Percentiles rank a stretch among this genome's conserved stretches.
phyloP scores from a whole-genome alignment of 2,329 filamentous ascomycete genomes.

The Penicillium decumbens region DNA sequence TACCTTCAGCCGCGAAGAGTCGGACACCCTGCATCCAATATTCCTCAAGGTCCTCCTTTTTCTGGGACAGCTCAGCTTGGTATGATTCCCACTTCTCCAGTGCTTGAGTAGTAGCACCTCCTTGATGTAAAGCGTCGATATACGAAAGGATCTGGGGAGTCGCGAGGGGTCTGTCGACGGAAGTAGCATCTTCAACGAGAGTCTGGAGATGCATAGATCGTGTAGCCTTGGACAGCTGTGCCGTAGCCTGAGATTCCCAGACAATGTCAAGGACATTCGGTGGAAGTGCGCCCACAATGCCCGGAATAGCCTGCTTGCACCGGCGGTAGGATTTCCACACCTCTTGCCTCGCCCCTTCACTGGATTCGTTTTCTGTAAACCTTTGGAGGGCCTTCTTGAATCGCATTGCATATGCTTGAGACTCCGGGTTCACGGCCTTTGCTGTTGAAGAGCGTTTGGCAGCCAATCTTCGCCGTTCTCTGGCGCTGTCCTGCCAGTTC shows the following conservation, averaged over 20 bases:
- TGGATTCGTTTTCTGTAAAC: slow-evolving; percentile 25
- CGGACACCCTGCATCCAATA: slow-evolving; percentile 49
- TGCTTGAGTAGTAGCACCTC: slow-evolving; percentile 57
- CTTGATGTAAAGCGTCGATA: slow-evolving; percentile 63
- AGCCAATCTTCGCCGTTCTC: slow-evolving; percentile 16
- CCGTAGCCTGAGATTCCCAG: slow-evolving; percentile 56
- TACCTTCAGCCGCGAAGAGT: slow-evolving; percentile 47
- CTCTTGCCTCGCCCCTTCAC: slow-evolving; percentile 32
- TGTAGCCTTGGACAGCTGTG: slow-evolving; percentile 44
- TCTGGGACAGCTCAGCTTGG: slow-evolving; percentile 50
- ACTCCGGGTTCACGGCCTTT: slow-evolving; percentile 30
- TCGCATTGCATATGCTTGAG: slow-evolving; percentile 38
- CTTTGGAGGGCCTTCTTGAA: slow-evolving; percentile 39
- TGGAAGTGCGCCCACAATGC: slow-evolving; percentile 55
- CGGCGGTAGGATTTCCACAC: slow-evolving; percentile 51
- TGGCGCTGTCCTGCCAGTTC: slow-evolving; percentile 30
- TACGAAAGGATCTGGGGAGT: slow-evolving; percentile 60
- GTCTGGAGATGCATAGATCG: slow-evolving; percentile 57
- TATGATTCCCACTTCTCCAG: slow-evolving; percentile 61
- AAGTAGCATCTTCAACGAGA: slow-evolving; percentile 63
- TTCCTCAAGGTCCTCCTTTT: slow-evolving; percentile 36
- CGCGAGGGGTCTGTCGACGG: slow-evolving; percentile 53
- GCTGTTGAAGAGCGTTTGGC: slow-evolving; percentile 30
- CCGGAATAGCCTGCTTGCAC: slow-evolving; percentile 45
- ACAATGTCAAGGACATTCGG: slow-evolving; percentile 59